A percentile compares a stretch with the other conserved stretches of the same genome.
Conservation (phyloP, 2,329 filamentous ascomycete species). For the Fusarium sp. region DNA sequence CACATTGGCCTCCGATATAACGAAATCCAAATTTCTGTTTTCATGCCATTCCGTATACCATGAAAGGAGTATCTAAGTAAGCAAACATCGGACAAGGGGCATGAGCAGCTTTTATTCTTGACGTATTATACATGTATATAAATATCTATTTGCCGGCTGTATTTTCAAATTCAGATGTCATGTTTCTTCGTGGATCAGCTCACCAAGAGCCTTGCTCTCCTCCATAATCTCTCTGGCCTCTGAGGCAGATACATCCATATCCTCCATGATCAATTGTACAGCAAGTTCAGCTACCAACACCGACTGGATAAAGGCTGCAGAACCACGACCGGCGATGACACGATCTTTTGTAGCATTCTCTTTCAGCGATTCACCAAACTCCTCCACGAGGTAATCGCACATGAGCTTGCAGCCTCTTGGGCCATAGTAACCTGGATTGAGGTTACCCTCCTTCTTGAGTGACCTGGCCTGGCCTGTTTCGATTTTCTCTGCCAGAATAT, state of each 20-base stretch:
- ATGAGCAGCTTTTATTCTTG: conserved; percentile 22
- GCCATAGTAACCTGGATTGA: conserved; percentile 85
- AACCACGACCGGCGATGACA: conserved; percentile 71
- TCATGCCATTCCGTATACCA: background rate
- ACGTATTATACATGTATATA: background rate
- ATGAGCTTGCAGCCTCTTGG: conserved; percentile 75
- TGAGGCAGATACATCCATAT: conserved; percentile 55
- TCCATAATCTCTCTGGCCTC: conserved; percentile 65
- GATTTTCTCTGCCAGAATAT: conserved; percentile 62
- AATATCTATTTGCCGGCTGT: background rate
- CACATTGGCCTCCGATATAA: conserved; percentile 22
- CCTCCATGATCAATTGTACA: conserved; percentile 63
- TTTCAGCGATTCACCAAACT: conserved; percentile 68
- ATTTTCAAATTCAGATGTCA: conserved; percentile 11
- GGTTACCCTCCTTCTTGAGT: conserved; percentile 64
- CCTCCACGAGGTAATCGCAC: conserved; percentile 71
- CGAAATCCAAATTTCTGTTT: conserved; percentile 19
- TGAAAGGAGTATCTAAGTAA: background rate
- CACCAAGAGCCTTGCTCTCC: conserved; percentile 72
- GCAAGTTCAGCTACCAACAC: conserved; percentile 80
- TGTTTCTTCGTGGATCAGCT: conserved; percentile 70
- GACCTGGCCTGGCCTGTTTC: conserved; percentile 65
- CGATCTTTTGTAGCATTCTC: conserved; percentile 69
- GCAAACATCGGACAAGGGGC: background rate
- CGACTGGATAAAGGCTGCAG: conserved; percentile 73